phyloP scores from a whole-genome alignment of 305 asterid genomes.

The Plantago coronopus region DNA sequence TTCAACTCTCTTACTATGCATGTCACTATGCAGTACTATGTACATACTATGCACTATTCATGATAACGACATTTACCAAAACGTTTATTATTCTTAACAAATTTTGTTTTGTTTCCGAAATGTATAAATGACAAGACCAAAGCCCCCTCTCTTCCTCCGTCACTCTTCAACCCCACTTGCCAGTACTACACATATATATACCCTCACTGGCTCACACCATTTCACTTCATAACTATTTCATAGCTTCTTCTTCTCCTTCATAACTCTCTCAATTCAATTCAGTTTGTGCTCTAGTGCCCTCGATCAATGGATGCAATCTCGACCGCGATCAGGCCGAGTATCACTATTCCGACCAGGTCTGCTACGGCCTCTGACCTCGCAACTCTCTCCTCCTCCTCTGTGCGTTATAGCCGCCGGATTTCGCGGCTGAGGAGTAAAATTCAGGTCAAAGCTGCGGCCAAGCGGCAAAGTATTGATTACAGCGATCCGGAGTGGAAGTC shows the following conservation, averaged over 20 bases:
- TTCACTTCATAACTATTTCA: neutral
- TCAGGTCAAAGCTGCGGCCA: constrained; percentile 16
- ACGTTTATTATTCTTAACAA: too few species aligned
- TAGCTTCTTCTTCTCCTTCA: too few species aligned
- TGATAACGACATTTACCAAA: too few species aligned
- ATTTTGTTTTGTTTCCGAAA: too few species aligned
- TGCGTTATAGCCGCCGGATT: neutral
- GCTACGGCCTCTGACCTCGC: constrained; percentile 14
- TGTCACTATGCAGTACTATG: too few species aligned
- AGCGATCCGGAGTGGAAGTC: constrained; percentile 58
- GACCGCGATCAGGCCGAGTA: constrained; percentile 36
- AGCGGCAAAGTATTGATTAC: constrained; percentile 29
- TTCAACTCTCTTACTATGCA: too few species aligned
- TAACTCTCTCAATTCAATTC: too few species aligned
- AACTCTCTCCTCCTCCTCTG: neutral
- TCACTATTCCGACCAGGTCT: constrained; percentile 21
- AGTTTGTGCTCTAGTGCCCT: too few species aligned
- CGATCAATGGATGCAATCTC: constrained; percentile 35
- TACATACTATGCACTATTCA: too few species aligned
- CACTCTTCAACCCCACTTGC: constrained; percentile 21
- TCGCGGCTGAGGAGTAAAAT: constrained; percentile 19
- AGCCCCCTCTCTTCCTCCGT: constrained; percentile 55
- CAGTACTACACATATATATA: neutral
- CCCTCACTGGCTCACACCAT: neutral
- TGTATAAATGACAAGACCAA: constrained; percentile 22